Base-by-base conservation (phyloP, 2,329 filamentous ascomycete genomes). In the Colletotrichum ledebouriae region DNA sequence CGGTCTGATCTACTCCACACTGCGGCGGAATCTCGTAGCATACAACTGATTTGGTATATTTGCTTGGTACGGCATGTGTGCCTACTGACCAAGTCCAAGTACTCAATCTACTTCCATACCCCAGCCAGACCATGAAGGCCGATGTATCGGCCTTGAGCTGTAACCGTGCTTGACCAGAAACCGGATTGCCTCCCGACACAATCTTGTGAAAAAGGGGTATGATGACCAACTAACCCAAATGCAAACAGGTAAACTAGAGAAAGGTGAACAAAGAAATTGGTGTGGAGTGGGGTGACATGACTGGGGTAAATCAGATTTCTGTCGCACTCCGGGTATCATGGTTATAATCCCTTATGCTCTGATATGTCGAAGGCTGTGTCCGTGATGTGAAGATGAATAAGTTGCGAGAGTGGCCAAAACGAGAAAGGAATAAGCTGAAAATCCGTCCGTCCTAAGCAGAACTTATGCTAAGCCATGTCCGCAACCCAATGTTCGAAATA, bases 261-360 rank as follows among this genome's bases (percentile, higher is more conserved):
- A 57, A 47, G 52, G 42, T 63, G 63, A 53, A 59, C 20, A 57
- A 47, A 46, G 47, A 69, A 69, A 53, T 34, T 52, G 25, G 29
- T 70, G 68, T 52, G 70, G 70, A 69, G 69, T 65, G 70, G 67
- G 63, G 63, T 70, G 64, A 71, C 68, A 65, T 59, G 70, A 71
- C 60, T 68, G 63, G 60, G 63, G 49, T 64, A 60, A 29, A 63
- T 62, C 67, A 68, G 60, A 64, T 70, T 68, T 70, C 67, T 69
- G 70, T 68, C 70, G 70, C 68, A 70, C 70, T 71, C 70, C 70
- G 70, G 70, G 70, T 71, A 71, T 71, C 70, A 50, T 61, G 59
- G 52, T 65, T 56, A 39, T 59, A 67, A 53, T 69, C 68, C 70
- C 70, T 69, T 63, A 70, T 70, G 70, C 70, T 71, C 52, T 62